phyloP scores from a whole-genome alignment of 2,329 filamentous ascomycete genomes.

The Byssoonygena ceratinophila region DNA sequence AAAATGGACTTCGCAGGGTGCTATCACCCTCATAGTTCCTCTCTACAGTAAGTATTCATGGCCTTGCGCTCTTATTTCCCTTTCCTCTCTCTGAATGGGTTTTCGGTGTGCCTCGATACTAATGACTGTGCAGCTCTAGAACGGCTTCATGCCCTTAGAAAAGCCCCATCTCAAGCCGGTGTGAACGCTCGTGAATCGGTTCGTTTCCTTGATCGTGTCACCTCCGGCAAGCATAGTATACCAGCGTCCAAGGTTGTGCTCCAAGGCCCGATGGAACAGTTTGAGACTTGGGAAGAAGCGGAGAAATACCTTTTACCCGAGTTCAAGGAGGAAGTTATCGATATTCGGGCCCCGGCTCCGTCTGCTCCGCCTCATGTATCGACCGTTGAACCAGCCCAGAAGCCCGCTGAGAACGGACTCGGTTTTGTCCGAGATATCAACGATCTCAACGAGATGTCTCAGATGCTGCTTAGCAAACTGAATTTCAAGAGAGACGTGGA shows the following conservation, averaged over 20 bases:
- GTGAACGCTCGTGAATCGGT: conserved; percentile 43
- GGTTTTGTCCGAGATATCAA: conserved; percentile 9
- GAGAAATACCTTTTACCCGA: conserved; percentile 38
- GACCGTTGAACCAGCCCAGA: conserved; percentile 7
- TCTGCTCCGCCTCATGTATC: conserved; percentile 7
- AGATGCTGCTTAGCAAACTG: conserved; percentile 39
- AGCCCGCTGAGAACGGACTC: not conserved
- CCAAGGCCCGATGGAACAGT: conserved; percentile 43
- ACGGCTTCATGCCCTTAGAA: conserved; percentile 38
- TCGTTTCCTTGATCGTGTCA: conserved; percentile 43
- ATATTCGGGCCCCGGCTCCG: conserved; percentile 12
- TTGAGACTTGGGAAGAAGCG: conserved; percentile 37
- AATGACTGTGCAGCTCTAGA: conserved; percentile 32
- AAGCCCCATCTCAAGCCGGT: conserved; percentile 37
- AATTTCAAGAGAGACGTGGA: conserved; percentile 38
- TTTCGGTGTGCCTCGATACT: not conserved
- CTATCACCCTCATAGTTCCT: conserved; percentile 42
- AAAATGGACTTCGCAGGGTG: conserved; percentile 41
- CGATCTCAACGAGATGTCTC: conserved; percentile 33
- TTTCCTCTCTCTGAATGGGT: not conserved
- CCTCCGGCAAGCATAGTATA: conserved; percentile 38
- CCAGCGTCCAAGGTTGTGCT: conserved; percentile 36
- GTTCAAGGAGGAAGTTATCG: conserved; percentile 31
- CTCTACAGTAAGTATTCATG: conserved; percentile 44
- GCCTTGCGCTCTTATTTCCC: not conserved